Evolutionary conservation across 2,329 filamentous ascomycete species (phyloP).

Genomic region (Arthrinium phaeospermum): DNA sequence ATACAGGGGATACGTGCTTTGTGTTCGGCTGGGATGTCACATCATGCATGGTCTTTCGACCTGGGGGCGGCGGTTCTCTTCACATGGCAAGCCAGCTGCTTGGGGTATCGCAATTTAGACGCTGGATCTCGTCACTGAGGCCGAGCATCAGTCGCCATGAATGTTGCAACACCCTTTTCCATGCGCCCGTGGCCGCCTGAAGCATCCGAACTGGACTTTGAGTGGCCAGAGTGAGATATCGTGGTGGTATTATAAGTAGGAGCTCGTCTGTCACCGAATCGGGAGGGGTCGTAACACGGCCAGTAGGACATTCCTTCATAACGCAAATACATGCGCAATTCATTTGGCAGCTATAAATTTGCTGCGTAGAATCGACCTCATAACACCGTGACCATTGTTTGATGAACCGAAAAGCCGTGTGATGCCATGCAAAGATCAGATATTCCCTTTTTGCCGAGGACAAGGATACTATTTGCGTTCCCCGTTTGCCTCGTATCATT

Average conservation of each 20-base stretch:
- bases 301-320: conserved; percentile 20
- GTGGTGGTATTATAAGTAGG: not conserved
- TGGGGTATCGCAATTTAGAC: not conserved
- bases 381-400: conserved; percentile 38
- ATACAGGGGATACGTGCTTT: not conserved
- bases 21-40: not conserved
- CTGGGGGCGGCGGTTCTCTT: not conserved
- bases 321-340: conserved; percentile 24
- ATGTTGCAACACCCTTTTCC: not conserved
- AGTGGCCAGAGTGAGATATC: not conserved
- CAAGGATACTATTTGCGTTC: conserved; percentile 13
- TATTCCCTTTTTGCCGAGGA: conserved; percentile 41
- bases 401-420: conserved; percentile 45
- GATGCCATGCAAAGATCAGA: conserved; percentile 46
- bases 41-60: not conserved
- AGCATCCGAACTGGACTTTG: not conserved
- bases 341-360: conserved; percentile 42
- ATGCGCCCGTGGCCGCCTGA: not conserved
- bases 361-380: conserved; percentile 42
- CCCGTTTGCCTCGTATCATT: conserved; percentile 9
- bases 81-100: not conserved
- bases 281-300: not conserved
- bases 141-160: not conserved
- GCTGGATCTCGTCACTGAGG: not conserved
- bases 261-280: not conserved